Evolutionary conservation across 352 stramenopile genomes (phyloP).

Genomic region (Phytophthora podocarpi): DNA sequence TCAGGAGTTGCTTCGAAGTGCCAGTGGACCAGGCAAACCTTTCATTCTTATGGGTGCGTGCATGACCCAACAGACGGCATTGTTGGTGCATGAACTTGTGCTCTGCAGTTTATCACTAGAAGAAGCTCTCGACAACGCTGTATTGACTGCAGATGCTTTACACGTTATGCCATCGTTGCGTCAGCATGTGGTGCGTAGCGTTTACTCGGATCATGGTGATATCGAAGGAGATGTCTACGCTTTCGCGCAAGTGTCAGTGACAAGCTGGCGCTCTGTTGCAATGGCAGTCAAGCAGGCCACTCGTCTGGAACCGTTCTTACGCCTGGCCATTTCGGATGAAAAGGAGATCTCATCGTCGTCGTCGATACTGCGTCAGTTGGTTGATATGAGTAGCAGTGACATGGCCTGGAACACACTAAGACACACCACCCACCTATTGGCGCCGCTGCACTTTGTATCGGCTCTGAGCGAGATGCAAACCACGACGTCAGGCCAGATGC

Average conservation of each 20-base stretch:
- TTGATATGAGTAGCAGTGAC: constrained; percentile 23
- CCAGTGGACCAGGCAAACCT: constrained; percentile 9
- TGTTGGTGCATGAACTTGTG: constrained; percentile 34
- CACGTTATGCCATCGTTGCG: constrained; percentile 20
- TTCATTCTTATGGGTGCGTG: constrained; percentile 36
- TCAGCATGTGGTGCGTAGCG: constrained; percentile 11
- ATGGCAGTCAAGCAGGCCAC: constrained; percentile 30
- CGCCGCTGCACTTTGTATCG: constrained; percentile 35
- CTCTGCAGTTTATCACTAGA: constrained; percentile 24
- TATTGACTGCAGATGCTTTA: constrained; percentile 28
- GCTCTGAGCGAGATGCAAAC: constrained; percentile 35
- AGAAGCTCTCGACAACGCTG: constrained; percentile 31
- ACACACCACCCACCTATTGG: constrained; percentile 26
- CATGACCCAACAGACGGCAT: constrained; percentile 39
- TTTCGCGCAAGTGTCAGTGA: constrained; percentile 17
- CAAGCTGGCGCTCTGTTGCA: constrained; percentile 35
- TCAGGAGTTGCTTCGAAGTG: constrained; percentile 14
- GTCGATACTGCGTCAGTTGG: constrained; percentile 12
- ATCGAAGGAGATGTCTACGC: background rate
- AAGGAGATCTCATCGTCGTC: constrained; percentile 2
- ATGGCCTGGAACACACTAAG: constrained; percentile 29
- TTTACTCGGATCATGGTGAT: background rate
- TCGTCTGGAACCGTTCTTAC: constrained; percentile 22
- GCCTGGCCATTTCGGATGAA: constrained; percentile 25
- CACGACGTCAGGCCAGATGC: constrained; percentile 36